Base-by-base conservation (phyloP, 192 early-diverging fungal genomes). In the Gonapodya sp. region DNA sequence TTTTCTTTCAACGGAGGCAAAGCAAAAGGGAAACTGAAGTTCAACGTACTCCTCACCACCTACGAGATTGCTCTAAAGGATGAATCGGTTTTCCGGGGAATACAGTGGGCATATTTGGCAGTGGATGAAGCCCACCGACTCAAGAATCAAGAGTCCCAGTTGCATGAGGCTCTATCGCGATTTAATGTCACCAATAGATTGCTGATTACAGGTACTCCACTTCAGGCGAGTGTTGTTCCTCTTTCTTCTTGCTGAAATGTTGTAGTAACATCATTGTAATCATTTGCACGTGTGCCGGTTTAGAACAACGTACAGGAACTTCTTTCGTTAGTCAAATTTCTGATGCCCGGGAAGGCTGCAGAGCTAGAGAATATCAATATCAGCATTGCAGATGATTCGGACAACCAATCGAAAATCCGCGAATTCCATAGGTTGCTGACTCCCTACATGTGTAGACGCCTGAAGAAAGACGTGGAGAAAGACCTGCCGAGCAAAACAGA, bases 401-500 rank as follows among this genome's bases (percentile, higher is more conserved):
- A 88, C 80, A 81, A 82, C 83, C 73, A 86, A 80, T 78, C 0
- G 82, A 95, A 95, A 83, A 97, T 99, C 81, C 88, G 89, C 2
- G 89, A 94, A 1, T 85, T 99, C 30, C 97, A 99, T 73, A 85
- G 88, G 18, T 87, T 91, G 18, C 87, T 99, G 36, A 93, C 95
- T 83, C 90, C 92, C 1, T 92, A 95, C 84, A 98, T 98, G 95
- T 87, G 98, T 32, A 92, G 98, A 30, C 91, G 98, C 1, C 86
- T 98, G 34, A 99, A 99, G 84, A 97, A 97, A 85, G 97, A 99
- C 82, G 98, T 98, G 0, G 98, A 99, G 85, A 96, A 95, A 86
- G 96, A 95, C 2, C 83, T 99, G 80, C 97, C 96, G 1, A 93
- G 94, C 82, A 97, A 98, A 86, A 95, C 95, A 0, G 98, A 99